Conservation (phyloP, 306 rosid species). For the Cicer pinnatifidum region DNA sequence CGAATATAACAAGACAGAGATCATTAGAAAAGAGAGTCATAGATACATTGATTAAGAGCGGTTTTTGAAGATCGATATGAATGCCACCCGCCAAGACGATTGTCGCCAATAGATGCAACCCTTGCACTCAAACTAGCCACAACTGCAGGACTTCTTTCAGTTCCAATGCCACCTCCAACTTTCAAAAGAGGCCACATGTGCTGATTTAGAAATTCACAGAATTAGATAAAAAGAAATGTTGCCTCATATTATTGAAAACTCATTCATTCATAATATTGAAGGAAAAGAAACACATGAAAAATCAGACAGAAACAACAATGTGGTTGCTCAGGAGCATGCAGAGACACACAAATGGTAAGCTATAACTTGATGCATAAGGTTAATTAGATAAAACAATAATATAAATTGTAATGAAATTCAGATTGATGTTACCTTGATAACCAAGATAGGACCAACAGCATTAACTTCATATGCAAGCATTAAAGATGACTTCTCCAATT, state of each 20-base stretch:
- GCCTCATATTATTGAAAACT: background rate
- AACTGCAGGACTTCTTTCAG: constrained; percentile 70
- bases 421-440: constrained; percentile 73
- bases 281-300: constrained; percentile 34
- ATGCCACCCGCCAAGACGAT: constrained; percentile 93
- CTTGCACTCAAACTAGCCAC: constrained; percentile 95
- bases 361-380: no score
- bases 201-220: constrained; percentile 52
- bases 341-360: no score
- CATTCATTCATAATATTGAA: constrained; percentile 9
- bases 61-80: constrained; percentile 93
- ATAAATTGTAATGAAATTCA: constrained; percentile 11
- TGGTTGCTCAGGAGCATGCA: no score
- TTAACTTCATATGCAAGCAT: constrained; percentile 83
- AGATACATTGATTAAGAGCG: constrained; percentile 84
- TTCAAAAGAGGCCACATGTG: constrained; percentile 97
- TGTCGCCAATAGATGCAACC: constrained; percentile 93
- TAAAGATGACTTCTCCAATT: constrained; percentile 82
- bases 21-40: constrained; percentile 30
- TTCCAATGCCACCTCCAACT: constrained; percentile 69
- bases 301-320: constrained; percentile 2
- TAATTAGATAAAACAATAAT: background rate
- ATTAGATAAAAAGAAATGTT: background rate
- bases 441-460: constrained; percentile 90
- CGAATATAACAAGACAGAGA: constrained; percentile 20